Evolutionary conservation across 75 land plant species (phyloP), one percentile per base, ranked within the genome.

Genomic region (Adiantum capillusveneris): DNA sequence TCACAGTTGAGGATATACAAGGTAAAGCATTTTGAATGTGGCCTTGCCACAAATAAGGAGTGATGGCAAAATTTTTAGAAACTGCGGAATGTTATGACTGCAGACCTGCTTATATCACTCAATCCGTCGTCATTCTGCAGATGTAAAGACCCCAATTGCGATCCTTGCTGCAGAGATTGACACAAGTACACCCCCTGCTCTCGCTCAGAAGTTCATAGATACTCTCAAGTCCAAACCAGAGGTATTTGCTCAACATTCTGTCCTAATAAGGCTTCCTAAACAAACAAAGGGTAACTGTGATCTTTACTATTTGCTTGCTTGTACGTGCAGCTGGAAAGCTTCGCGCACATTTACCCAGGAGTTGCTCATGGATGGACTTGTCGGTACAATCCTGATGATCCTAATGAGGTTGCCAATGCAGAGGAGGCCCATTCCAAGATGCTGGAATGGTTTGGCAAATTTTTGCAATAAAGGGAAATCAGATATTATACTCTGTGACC

Each of bases 361-460:
- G 80, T 75, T 28, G 37, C 29, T 27, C 81, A 79, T 60, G 81
- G 81, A 26, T 84, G 83, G 84, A 77, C 79, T 34, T 69, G 73
- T 57, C 61, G 81, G 11, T 84, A 84, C 54, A 68, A 75, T 26
- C 60, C 39, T 13, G 63, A 53, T 0, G 65, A 72, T 56, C 71
- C 70, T 53, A 20, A 9, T 0, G 87, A 69, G 21, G 76, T 79
- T 28, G 71, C 65, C 51, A 58, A 56, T 42, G 87, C 83, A 12
- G 70, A 76, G 45, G 83, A 80, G 60, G 83, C 87, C 19, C 87
- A 84, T 25, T 13, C 14, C n/a, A 66, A 80, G 52, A 77, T 84
- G 77, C 48, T 84, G 0, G 69, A 69, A 29, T 84, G 87, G 87
- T 80, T 80, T 31, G 73, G 50, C 26, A 84, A 76, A 48, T 61